Evolutionary conservation across 148 eudicot species (phyloP).

Genomic region (Silene latifolia): DNA sequence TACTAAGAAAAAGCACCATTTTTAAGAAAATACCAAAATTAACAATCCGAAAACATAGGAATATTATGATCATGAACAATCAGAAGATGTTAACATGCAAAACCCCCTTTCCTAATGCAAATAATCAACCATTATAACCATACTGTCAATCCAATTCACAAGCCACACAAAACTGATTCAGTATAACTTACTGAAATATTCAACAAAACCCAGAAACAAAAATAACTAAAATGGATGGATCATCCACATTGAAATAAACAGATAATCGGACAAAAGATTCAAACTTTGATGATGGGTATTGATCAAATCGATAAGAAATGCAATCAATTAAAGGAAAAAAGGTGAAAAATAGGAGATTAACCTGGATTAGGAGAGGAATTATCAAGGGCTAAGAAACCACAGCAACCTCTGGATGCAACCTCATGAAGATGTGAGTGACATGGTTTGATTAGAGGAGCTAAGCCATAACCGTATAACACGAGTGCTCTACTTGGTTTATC

Average conservation of each 20-base stretch:
- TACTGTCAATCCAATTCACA: not conserved
- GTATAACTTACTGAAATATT: not conserved
- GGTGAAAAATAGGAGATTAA: slow-evolving; percentile 14
- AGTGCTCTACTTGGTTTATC: slow-evolving; percentile 89
- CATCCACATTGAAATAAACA: not conserved
- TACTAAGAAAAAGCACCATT: not conserved
- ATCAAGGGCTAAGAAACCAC: slow-evolving; percentile 77
- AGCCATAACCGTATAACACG: slow-evolving; percentile 71
- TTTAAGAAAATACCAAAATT: too few species aligned
- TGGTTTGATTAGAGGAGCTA: slow-evolving; percentile 49
- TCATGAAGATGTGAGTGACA: slow-evolving; percentile 60
- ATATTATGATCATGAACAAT: not conserved
- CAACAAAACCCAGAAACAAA: slow-evolving; percentile 21
- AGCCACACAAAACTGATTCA: not conserved
- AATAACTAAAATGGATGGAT: not conserved
- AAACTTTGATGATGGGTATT: not conserved
- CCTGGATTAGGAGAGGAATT: slow-evolving; percentile 56
- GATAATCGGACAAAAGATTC: not conserved
- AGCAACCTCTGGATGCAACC: slow-evolving; percentile 57
- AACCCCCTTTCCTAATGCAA: not conserved
- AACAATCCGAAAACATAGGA: not conserved
- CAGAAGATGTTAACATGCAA: not conserved
- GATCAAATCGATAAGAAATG: not conserved
- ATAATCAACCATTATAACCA: not conserved
- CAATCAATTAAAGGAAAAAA: not conserved